A percentile compares a stretch with the other conserved stretches of the same genome.
phyloP scores from a whole-genome alignment of 2,329 filamentous ascomycete species.

The Aspergillus niger region DNA sequence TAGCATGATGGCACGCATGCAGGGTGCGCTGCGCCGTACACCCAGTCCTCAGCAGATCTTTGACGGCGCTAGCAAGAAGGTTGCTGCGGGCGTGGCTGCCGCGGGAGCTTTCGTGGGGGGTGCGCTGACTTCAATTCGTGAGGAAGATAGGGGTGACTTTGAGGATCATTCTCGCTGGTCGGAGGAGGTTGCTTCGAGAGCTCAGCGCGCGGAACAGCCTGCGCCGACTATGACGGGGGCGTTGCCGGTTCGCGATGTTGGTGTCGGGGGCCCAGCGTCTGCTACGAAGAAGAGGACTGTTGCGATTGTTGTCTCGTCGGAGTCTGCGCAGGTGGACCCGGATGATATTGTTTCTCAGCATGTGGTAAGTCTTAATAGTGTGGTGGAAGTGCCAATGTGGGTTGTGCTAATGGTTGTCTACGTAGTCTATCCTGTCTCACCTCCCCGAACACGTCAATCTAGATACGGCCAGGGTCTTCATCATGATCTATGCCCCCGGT shows the following conservation, averaged over 20 bases:
- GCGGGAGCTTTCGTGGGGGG: constrained; percentile 81
- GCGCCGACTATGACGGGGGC: constrained; percentile 34
- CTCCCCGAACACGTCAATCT: constrained; percentile 77
- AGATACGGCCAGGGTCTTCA: constrained; percentile 73
- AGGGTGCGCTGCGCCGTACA: constrained; percentile 76
- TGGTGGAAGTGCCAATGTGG: background rate
- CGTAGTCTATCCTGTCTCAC: constrained; percentile 81
- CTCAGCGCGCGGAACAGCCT: constrained; percentile 37
- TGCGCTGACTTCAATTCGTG: constrained; percentile 77
- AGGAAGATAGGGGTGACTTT: constrained; percentile 78
- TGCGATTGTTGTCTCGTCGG: constrained; percentile 85
- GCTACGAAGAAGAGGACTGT: constrained; percentile 67
- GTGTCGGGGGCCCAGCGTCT: constrained; percentile 31
- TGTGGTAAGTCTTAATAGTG: constrained; percentile 63
- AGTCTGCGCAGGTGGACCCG: constrained; percentile 62
- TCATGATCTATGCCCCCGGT: constrained; percentile 84
- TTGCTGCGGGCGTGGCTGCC: constrained; percentile 78
- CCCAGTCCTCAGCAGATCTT: constrained; percentile 88
- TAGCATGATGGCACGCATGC: constrained; percentile 74
- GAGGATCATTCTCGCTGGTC: constrained; percentile 90
- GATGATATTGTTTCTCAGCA: constrained; percentile 68
- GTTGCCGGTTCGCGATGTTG: constrained; percentile 35
- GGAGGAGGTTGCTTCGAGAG: constrained; percentile 77
- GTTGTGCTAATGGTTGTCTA: constrained; percentile 13
- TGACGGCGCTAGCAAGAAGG: constrained; percentile 77